Evolutionary conservation across 1,139 yeast species (phyloP), one percentile per base, ranked within the genome.

Genomic region (Protomyces inundatus): DNA sequence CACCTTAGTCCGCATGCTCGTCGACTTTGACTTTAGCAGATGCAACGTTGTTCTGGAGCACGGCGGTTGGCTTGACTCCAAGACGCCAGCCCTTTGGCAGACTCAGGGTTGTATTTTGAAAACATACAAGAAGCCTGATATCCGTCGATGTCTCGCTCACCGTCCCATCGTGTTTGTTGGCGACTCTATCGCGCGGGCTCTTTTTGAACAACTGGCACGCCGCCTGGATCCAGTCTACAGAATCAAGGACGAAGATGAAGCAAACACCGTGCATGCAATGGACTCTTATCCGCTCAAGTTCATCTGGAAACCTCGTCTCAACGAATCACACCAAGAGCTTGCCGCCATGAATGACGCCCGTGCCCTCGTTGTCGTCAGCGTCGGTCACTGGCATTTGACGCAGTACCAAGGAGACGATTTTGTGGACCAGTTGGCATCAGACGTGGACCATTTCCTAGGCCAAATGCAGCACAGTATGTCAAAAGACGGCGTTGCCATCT

Each of bases 271-370:
- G 48, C 68, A 66, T 14, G 58, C 67, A 30, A 50, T 65, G 9
- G 65, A 64, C 46, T 68, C 65, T 65, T 23, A 23, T 2, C 23
- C 23, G 23, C 23, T 23, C 23, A 23, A 23, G 2, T 70, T 69
- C 52, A 61, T 64, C 42, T 70, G 71, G 71, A 71, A 70, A 23
- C 72, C 72, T 10, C 69, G 64, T 45, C 65, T 70, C 63, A 64
- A 66, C 45, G 58, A 64, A 23, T 65, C 66, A 14, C 68, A 61
- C 6, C 34, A 62, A 36, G 61, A 54, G 12, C 61, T 54, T 32
- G 55, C 67, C 16, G 23, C 51, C 4, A 12, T 46, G 45, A 50
- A 66, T 59, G 40, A 46, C 52, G 45, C 55, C 23, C 32, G 23
- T 16, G 56, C 55, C 12, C 67, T 4, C 39, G 62, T 32, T 45